A percentile compares a stretch with the other conserved stretches of the same genome.
Conservation (phyloP, 2,329 filamentous ascomycete species). For the Phaeosphaeriaceae sp. region DNA sequence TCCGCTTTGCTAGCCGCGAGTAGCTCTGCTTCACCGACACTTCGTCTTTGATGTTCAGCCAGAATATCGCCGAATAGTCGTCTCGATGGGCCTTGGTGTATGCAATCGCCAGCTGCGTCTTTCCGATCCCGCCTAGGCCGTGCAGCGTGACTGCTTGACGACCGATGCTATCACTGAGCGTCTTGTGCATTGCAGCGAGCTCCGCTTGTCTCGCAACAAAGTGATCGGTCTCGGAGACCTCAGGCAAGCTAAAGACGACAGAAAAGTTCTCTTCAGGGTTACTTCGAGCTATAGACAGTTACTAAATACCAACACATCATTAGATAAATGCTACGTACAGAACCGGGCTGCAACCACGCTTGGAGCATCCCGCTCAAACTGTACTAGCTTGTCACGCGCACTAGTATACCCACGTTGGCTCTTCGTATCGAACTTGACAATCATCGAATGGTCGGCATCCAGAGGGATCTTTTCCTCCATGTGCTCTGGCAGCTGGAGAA, state of each 20-base stretch:
- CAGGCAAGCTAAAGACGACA: not conserved
- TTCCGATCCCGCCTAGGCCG: too few species aligned
- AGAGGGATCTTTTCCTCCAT: too few species aligned
- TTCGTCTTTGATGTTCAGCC: constrained; percentile 52
- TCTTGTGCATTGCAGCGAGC: constrained; percentile 34
- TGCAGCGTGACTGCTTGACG: constrained; percentile 7
- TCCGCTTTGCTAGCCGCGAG: constrained; percentile 37
- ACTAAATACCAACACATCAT: too few species aligned
- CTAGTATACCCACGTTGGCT: too few species aligned
- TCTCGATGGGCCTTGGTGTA: constrained; percentile 45
- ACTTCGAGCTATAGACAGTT: not conserved
- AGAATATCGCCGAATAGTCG: constrained; percentile 52
- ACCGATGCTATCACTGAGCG: constrained; percentile 27
- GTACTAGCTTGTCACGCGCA: too few species aligned
- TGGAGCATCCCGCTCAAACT: too few species aligned
- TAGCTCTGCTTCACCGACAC: not conserved
- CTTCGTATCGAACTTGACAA: constrained; percentile 39
- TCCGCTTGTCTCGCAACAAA: constrained; percentile 43
- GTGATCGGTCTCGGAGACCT: constrained; percentile 15
- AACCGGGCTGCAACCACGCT: too few species aligned
- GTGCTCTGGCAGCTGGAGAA: too few species aligned
- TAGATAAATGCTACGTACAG: too few species aligned
- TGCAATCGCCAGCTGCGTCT: constrained; percentile 25
- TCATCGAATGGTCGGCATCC: constrained; percentile 26
- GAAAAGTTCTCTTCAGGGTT: not conserved